A percentile compares a stretch with the other conserved stretches of the same genome.
Conservation (phyloP, 2,329 filamentous ascomycete species). For the Byssothecium circinans region DNA sequence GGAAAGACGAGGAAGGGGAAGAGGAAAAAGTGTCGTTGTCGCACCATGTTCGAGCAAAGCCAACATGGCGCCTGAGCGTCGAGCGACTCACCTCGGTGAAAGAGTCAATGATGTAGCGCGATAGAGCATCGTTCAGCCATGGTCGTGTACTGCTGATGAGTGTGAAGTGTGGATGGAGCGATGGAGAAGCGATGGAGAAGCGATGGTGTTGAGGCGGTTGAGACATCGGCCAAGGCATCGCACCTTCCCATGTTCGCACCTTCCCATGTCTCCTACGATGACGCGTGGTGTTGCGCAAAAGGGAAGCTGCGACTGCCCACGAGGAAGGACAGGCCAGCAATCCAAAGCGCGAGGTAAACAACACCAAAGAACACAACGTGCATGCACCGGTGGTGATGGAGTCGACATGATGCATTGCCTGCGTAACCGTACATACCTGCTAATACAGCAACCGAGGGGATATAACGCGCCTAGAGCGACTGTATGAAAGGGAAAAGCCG, state of each 20-base stretch:
- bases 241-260: background rate
- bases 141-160: too few species aligned
- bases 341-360: background rate
- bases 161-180: too few species aligned
- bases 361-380: background rate
- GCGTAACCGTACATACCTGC: constrained; percentile 11
- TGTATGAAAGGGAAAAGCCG: constrained; percentile 7
- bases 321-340: background rate
- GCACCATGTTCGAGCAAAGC: constrained; percentile 20
- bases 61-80: constrained; percentile 13
- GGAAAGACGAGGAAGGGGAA: constrained; percentile 10
- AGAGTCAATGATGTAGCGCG: background rate
- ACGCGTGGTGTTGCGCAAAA: background rate
- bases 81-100: constrained; percentile 7
- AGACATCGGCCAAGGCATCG: background rate
- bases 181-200: background rate
- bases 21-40: constrained; percentile 10
- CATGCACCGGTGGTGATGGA: too few species aligned
- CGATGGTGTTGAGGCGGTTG: background rate
- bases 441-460: constrained; percentile 7
- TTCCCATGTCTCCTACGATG: background rate
- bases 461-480: constrained; percentile 9
- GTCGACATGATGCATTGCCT: constrained; percentile 20
- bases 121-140: background rate
- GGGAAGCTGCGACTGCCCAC: background rate